These are phyloP conservation scores for Oryza brachyantha DNA, from an alignment of 176 grass and related monocot species.

Conservation along the genomic window DNA sequence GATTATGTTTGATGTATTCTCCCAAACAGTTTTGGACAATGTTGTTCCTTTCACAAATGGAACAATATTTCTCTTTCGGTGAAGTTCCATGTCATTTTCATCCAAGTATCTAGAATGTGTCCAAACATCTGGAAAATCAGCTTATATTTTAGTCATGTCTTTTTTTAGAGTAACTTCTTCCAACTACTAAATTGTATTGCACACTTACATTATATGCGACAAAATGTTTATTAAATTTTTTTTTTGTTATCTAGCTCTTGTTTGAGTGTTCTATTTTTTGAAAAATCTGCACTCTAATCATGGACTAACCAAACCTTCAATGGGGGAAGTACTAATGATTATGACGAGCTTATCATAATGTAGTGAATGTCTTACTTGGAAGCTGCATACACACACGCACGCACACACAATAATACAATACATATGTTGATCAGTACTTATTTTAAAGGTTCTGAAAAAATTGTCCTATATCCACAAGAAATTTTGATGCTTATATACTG, in stretches of 20 bases:
- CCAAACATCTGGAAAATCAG: neutral
- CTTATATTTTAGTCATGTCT: neutral
- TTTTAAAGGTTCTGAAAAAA: neutral
- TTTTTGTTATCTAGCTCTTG: neutral
- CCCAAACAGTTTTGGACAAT: constrained; percentile 14
- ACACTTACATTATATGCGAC: neutral
- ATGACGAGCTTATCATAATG: neutral
- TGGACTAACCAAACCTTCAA: neutral
- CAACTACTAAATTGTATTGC: constrained; percentile 12
- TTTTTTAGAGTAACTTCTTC: constrained; percentile 5
- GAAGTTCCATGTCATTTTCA: neutral
- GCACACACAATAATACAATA: too few relatives aligned
- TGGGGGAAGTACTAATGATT: neutral
- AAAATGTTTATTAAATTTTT: neutral
- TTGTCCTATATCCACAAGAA: neutral
- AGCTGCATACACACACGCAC: too few relatives aligned
- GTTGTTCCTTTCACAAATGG: constrained; percentile 27
- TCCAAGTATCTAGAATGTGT: constrained; percentile 9
- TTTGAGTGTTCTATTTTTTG: neutral
- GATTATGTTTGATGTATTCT: neutral
- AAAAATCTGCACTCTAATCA: neutral
- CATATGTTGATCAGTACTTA: neutral
- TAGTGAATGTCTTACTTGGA: neutral
- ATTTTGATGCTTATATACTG: neutral
- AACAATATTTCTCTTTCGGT: neutral